Evolutionary conservation across 148 eudicot species (phyloP), one percentile per base, ranked within the genome.

Genomic region (Camellia sinensis): DNA sequence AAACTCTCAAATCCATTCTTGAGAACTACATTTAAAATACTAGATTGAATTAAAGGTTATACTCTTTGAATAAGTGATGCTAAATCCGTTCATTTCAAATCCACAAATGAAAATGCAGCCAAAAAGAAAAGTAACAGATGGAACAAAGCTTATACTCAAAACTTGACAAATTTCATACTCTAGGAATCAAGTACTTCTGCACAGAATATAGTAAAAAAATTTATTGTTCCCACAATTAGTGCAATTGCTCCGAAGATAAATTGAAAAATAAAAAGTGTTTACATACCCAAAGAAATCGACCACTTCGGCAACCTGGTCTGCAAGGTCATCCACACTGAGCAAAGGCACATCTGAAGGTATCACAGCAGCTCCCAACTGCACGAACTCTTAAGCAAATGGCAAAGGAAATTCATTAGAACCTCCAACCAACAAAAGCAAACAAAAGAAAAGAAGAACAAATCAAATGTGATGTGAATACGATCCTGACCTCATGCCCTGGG

Each of bases 341-440:
- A 78, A 41, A 19, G 81, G 81, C 66, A 44, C 59, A 40, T 82
- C 78, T 11, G 73, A 78, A 21, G 67, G 63, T 65, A 78, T 72
- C 41, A 57, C 81, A 11, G 21, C 81, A 60, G 84, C 84, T 78
- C 84, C 84, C 71, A 82, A 72, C 84, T 82, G 81, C 78, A 82
- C 19, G 4, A 75, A 15, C 74, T 65, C 83, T 66, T 75, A 74
- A 81, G 62, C 40, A 50, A 53, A 77, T 64, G 46, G 46, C 15
- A 59, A 18, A 10, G 45, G 40, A 7, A 3, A 66, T n/a, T 9
- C 40, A 45, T 76, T 62, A 76, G 79, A 17, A 57, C 19, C 46
- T 12, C 15, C 63, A 29, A 73, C 22, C 74, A 59, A 22, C 6
- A 75, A 2, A n/a, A 17, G 4, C 29, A 18, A 75, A 12, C 6